Base-by-base conservation (phyloP, 805 yeast genomes). In the Tetrapisispora arboricola region DNA sequence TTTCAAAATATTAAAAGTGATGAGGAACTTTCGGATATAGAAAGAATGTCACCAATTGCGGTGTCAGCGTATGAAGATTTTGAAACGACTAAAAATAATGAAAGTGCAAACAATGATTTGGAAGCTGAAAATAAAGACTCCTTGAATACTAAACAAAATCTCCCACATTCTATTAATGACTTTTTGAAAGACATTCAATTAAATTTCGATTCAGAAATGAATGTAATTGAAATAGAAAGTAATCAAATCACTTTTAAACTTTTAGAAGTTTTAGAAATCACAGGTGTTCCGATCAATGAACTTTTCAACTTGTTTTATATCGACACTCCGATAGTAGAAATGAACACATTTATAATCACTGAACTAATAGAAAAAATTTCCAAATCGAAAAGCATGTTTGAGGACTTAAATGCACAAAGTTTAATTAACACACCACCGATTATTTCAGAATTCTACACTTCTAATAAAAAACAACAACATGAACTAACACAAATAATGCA, bases 311-410 rank as follows among this genome's bases (percentile, higher is more conserved):
- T 51, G 2, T 38, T 55, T 10, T 56, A 58, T 32, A 46, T 50
- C 8, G 51, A 55, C 24, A 50, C 57, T 9, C 64, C 64, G 9
- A 44, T 54, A 9, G 30, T 58, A 6, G 75, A 73, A 35, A 63
- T 76, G 48, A 70, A 67, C 47, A 73, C 73, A 25, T 73, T 75
- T 45, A 71, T 78, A 41, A 69, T 75, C 46, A 65, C 68, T 30
- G 82, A 78, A 46, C 55, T 78, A 40, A 57, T 63, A n/a, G 68
- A 67, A 27, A 72, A 72, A 42, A 70, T 77, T 27, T 51, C 55
- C 10, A 74, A 73, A 34, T 79, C 80, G 1, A 65, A 68, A 41
- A 58, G 51, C 11, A 57, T 69, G 10, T 75, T 73, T 46, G 64
- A 67, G 1, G 68, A 71, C 39, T 61, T 75, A 32, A 73, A 73